Evolutionary conservation across 257 asterid species (phyloP), one percentile per base, ranked within the genome.

Genomic region (Ilex aquifolium): DNA sequence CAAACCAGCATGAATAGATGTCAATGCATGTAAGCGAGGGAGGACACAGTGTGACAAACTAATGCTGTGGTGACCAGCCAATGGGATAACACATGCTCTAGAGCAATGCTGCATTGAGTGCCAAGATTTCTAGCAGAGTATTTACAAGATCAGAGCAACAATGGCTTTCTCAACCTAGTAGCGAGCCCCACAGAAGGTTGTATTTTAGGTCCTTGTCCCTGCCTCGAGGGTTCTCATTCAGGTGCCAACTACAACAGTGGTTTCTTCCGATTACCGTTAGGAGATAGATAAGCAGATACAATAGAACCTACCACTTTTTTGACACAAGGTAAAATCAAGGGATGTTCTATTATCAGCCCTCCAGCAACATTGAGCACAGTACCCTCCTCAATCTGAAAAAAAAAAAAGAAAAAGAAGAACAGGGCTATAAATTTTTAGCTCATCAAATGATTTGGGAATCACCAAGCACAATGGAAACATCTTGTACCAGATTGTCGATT

Each of bases 321-420:
- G 6, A 92, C 85, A 40, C 73, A 83, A 13, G 99, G 96, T 60
- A 83, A 69, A 65, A 90, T 69, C 63, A 89, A 77, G 66, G 97
- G 95, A 74, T 92, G 95, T 72, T 92, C 99, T 13, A 92, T 85
- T 56, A 92, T 90, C 52, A 92, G 80, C 50, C 88, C 99, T 62
- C 99, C 99, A 27, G 99, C 99, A 30, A 90, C 99, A 74, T 87
- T 68, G 48, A 89, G 86, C 74, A 92, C 95, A 27, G 21, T 66
- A 48, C 94, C 96, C 73, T 89, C 97, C 73, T 87, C 87, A 32
- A 92, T 83, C 97, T 91, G 79, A 44, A 61, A 40, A 65, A 57
- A 36, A 7, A 48, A 53, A 65, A 7, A 48, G 53, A 65, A 12
- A 63, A 21, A 1, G 27, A 21, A 58, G 36, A 72, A 56, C 48